These are phyloP conservation scores for Cinchona pubescens DNA, from an alignment of 257 asterid species.

Conservation along the genomic window DNA sequence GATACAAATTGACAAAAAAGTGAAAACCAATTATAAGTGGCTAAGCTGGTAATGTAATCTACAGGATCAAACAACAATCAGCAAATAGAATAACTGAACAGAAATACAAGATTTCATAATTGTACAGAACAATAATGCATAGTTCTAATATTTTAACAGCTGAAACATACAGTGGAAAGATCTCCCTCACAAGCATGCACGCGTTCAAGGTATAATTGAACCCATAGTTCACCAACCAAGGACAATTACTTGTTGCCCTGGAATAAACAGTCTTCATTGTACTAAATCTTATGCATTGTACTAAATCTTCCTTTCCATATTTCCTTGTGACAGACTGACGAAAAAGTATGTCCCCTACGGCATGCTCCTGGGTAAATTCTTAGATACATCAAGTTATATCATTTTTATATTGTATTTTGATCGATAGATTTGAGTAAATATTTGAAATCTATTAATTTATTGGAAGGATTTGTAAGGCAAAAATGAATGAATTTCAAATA, in stretches of 20 bases:
- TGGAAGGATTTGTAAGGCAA: too few relatives aligned
- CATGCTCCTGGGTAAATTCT: too few relatives aligned
- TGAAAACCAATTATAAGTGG: not conserved
- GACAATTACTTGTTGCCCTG: slow-evolving; percentile 94
- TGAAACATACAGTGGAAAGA: slow-evolving; percentile 54
- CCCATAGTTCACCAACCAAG: slow-evolving; percentile 93
- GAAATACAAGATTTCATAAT: not conserved
- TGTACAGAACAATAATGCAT: too few relatives aligned
- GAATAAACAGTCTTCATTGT: slow-evolving; percentile 70
- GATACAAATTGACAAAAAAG: not conserved
- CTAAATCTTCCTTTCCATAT: not conserved
- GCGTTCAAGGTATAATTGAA: slow-evolving; percentile 76
- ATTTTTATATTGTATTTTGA: too few relatives aligned
- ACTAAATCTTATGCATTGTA: slow-evolving; percentile 36
- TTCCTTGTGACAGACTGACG: not conserved
- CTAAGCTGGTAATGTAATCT: too few relatives aligned
- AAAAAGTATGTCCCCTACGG: not conserved
- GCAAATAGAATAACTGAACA: not conserved
- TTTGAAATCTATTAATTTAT: too few relatives aligned
- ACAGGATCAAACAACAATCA: not conserved
- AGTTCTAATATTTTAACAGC: not conserved
- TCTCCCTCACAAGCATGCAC: slow-evolving; percentile 75
- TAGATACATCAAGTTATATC: too few relatives aligned
- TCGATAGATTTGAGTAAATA: too few relatives aligned
- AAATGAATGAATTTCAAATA: too few relatives aligned